Base-by-base conservation (phyloP, 192 early-diverging fungal species). In the Coemansia sp. region DNA sequence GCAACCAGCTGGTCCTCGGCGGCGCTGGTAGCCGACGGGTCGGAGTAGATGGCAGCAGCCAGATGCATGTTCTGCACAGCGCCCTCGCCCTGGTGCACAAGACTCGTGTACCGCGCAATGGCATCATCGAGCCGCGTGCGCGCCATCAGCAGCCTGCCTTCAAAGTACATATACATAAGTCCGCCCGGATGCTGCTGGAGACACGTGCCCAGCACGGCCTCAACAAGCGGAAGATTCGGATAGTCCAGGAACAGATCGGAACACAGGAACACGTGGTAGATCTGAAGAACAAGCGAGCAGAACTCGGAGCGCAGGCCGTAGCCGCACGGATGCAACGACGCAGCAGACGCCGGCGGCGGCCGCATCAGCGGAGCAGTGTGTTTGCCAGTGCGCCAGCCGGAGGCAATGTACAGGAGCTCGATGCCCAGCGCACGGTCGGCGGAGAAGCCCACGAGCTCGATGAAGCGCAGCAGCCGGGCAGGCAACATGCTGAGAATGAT, bases 381-480 rank as follows among this genome's bases (percentile, higher is more conserved):
- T 8, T 68, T 37, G 26, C 75, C 63, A 0, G 73, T 8, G 46
- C 84, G 84, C 91, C 91, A 96, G 18, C 87, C 89, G 26, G 89
- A 90, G 18, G 89, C 88, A 13, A 90, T 74, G 46, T 86, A 87
- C 18, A 94, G 84, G 43, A 91, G 72, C 59, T 85, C 87, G 37
- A 96, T 84, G 16, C 89, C 95, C 64, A 89, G 87, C 12, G 82
- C 82, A 18, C 93, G 86, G 72, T 96, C 88, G 1, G 89, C 89
- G 10, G 86, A 73, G 71, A 94, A 96, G 0, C 95, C 95, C 16
- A 95, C 89, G 36, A 95, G 75, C 68, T 96, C 92, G 32, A 94
- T 86, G 21, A 96, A 78, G 43, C 89, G 85, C 49, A 95, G 71
- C 11, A 93, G 80, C 54, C 83, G 84, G 0, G 81, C 69, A 2